phyloP scores from a whole-genome alignment of 1,284 basidiomycete species.

The Ustilago bromivora region DNA sequence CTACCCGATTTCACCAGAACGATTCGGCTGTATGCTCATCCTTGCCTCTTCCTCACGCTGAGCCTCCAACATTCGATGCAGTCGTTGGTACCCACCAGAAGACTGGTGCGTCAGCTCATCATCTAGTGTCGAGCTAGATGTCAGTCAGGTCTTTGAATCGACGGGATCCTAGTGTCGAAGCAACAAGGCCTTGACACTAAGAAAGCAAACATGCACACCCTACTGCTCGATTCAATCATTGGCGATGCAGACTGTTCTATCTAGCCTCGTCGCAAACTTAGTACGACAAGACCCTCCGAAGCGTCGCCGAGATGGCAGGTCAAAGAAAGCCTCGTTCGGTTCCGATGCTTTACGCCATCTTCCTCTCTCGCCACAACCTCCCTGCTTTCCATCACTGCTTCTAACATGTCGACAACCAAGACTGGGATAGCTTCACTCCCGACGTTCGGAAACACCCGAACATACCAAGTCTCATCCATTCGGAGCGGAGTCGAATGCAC shows the following conservation, averaged over 20 bases:
- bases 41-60: slow-evolving; percentile 1
- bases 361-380: neutral
- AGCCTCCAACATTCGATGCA: neutral
- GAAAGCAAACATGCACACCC: neutral
- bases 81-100: neutral
- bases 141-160: neutral
- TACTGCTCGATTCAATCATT: neutral
- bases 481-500: neutral
- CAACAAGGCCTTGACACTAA: neutral
- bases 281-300: neutral
- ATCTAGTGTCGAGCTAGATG: neutral
- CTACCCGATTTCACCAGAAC: neutral
- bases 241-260: neutral
- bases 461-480: neutral
- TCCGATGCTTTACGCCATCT: neutral
- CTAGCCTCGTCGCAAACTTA: slow-evolving; percentile 11
- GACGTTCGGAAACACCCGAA: neutral
- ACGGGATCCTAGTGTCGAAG: neutral
- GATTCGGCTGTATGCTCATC: neutral
- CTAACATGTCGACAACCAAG: too few relatives aligned
- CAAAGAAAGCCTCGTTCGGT: neutral
- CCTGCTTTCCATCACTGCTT: too few relatives aligned
- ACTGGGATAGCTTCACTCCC: neutral
- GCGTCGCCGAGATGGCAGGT: slow-evolving; percentile 3
- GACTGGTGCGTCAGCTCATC: neutral